Evolutionary conservation across 2,329 filamentous ascomycete species (phyloP), one percentile per base, ranked within the genome.

Genomic region (Byssoonygena ceratinophila): DNA sequence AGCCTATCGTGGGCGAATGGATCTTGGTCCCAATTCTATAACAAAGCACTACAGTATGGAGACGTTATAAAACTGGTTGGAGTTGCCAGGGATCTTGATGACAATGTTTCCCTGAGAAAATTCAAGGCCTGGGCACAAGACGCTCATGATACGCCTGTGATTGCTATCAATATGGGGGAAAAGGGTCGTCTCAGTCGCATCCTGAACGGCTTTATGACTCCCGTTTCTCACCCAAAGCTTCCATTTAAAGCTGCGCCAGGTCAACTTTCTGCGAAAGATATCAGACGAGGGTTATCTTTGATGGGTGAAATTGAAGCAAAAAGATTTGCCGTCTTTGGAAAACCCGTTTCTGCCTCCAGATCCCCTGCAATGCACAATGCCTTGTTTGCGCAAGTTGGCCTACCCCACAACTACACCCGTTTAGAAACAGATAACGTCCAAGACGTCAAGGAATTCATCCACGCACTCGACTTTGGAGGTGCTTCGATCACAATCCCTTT

Each of bases 51-150:
- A 12, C 85, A 94, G 64, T 87, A 87, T 61, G 92, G 91, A 45
- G 89, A 97, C 64, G 77, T 97, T 54, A 88, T 98, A 72, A 98
- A 98, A 72, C 81, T 98, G 36, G 84, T 97, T 5, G 92, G 92
- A 37, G 76, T 85, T 52, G 91, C 91, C 1, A 80, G 77, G 52
- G 78, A 69, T 18, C 74, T 91, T 43, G 81, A 89, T 55, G 90
- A 97, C 70, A 98, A 98, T 67, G 92, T 87, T 64, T 81, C 85
- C 37, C 77, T 97, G 27, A 81, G 82, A 37, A 80, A 79, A 46
- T 98, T 98, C 78, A 90, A 87, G 72, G 71, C 76, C 20, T 84
- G 80, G 72, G 89, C 90, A 70, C 74, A 80, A 34, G 74, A 77
- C 22, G 79, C 85, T 1, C 85, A 94, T 63, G 76, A 84, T 50